Conservation (phyloP, 495 filamentous ascomycete species). For the Xylaria venustula region DNA sequence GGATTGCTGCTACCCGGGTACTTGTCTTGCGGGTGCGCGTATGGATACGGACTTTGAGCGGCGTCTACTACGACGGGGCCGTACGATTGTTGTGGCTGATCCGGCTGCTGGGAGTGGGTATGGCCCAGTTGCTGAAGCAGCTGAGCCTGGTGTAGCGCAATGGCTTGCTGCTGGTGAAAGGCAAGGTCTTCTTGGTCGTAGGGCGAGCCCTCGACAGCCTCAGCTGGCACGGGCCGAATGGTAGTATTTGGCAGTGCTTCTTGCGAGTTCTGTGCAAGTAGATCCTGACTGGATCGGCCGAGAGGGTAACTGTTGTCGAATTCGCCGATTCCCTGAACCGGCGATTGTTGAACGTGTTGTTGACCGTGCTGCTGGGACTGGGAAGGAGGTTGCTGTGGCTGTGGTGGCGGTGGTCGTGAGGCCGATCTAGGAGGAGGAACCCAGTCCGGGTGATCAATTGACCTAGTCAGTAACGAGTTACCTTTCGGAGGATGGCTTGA, state of each 20-base stretch:
- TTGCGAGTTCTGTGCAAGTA: slow-evolving; percentile 38
- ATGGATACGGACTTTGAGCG: slow-evolving; percentile 33
- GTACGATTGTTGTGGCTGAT: slow-evolving; percentile 35
- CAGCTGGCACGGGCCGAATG: slow-evolving; percentile 38
- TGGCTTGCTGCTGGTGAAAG: slow-evolving; percentile 40
- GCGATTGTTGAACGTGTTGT: slow-evolving; percentile 28
- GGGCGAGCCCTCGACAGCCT: slow-evolving; percentile 32
- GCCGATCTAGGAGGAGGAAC: slow-evolving; percentile 36
- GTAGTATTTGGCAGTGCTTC: slow-evolving; percentile 39
- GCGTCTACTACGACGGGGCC: slow-evolving; percentile 33
- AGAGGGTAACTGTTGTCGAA: slow-evolving; percentile 36
- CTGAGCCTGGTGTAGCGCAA: slow-evolving; percentile 37
- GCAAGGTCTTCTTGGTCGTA: slow-evolving; percentile 41
- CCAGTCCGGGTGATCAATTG: slow-evolving; percentile 42
- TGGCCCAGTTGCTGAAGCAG: slow-evolving; percentile 30
- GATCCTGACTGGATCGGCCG: slow-evolving; percentile 37
- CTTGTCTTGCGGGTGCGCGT: slow-evolving; percentile 32
- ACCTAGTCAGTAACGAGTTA: slow-evolving; percentile 21
- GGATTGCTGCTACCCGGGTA: slow-evolving; percentile 36
- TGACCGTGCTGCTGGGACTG: slow-evolving; percentile 15
- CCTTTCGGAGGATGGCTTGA: slow-evolving; percentile 37
- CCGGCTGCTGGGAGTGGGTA: slow-evolving; percentile 17
- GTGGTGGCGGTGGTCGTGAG: slow-evolving; percentile 20
- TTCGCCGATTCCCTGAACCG: slow-evolving; percentile 43
- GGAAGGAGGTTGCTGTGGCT: slow-evolving; percentile 28